Conservation (phyloP, 2,329 filamentous ascomycete genomes). For the Beauveria pseudobassiana region DNA sequence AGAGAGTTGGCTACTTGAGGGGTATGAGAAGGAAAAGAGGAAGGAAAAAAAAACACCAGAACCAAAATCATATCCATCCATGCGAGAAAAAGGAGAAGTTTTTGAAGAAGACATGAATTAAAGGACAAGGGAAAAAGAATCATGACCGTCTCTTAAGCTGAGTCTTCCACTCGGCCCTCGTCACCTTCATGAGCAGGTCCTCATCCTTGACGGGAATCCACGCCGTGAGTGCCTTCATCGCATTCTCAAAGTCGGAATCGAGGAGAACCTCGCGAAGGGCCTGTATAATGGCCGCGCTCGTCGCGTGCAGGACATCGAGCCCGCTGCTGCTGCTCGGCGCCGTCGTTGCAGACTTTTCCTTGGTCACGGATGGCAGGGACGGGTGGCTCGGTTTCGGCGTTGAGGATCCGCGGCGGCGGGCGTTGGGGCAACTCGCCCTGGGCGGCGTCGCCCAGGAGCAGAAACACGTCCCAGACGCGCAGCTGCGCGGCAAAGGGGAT, state of each 20-base stretch:
- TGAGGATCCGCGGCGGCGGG: conserved; percentile 5
- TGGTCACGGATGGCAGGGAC: conserved; percentile 10
- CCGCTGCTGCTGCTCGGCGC: conserved; percentile 33
- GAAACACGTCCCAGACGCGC: conserved; percentile 95
- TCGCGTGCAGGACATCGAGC: conserved; percentile 83
- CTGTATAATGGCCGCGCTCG: conserved; percentile 82
- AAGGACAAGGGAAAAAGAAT: conserved; percentile 1
- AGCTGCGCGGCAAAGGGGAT: conserved; percentile 92
- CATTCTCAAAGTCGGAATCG: conserved; percentile 92
- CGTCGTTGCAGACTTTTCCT: conserved; percentile 8
- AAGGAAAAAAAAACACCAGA: no score
- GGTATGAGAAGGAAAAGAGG: no score
- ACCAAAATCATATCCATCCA: no score
- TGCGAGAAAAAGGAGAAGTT: no score
- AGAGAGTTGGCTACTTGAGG: no score
- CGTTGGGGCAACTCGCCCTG: conserved; percentile 22
- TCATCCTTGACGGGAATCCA: conserved; percentile 94
- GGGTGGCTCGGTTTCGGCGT: background rate
- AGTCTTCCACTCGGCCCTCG: conserved; percentile 76
- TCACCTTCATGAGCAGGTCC: conserved; percentile 85
- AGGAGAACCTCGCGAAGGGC: conserved; percentile 81
- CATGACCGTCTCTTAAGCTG: conserved; percentile 41
- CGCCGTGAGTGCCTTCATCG: conserved; percentile 92
- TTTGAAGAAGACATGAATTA: background rate
- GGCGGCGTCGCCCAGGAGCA: conserved; percentile 78